Percentiles rank a stretch among this genome's conserved stretches.
phyloP scores from a whole-genome alignment of 2,329 filamentous ascomycete genomes.

The Orbilia blumenaviensis region DNA sequence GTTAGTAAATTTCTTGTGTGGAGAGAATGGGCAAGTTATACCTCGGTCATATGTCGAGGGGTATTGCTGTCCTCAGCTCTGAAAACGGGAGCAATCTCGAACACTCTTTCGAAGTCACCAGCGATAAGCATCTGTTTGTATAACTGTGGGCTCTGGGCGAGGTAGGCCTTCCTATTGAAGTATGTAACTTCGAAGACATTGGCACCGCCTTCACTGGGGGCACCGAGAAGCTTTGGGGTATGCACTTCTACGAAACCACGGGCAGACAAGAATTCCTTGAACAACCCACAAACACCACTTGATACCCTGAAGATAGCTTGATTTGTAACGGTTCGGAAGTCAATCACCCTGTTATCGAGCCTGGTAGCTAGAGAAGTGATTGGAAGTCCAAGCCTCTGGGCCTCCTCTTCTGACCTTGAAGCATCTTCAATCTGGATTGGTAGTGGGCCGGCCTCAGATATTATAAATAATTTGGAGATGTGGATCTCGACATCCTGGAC shows the following conservation, averaged over 20 bases:
- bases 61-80: slow-evolving; percentile 88
- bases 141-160: slow-evolving; percentile 83
- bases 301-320: slow-evolving; percentile 83
- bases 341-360: slow-evolving; percentile 90
- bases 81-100: slow-evolving; percentile 82
- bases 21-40: slow-evolving; percentile 56
- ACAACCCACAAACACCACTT: slow-evolving; percentile 73
- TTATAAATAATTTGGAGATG: slow-evolving; percentile 82
- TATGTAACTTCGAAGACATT: slow-evolving; percentile 92
- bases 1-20: slow-evolving; percentile 16
- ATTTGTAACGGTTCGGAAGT: slow-evolving; percentile 89
- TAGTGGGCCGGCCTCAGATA: slow-evolving; percentile 71
- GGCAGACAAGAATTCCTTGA: slow-evolving; percentile 79
- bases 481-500: slow-evolving; percentile 86
- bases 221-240: slow-evolving; percentile 86
- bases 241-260: slow-evolving; percentile 84
- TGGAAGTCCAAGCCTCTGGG: slow-evolving; percentile 66
- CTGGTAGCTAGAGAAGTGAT: slow-evolving; percentile 83
- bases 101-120: slow-evolving; percentile 78
- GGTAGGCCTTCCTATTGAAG: slow-evolving; percentile 82
- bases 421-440: slow-evolving; percentile 68
- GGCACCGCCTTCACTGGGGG: slow-evolving; percentile 89
- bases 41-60: slow-evolving; percentile 82
- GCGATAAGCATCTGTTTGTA: slow-evolving; percentile 90
- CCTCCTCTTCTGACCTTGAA: slow-evolving; percentile 64